Base-by-base conservation (phyloP, 257 asterid genomes). In the Capsicum chinense region DNA sequence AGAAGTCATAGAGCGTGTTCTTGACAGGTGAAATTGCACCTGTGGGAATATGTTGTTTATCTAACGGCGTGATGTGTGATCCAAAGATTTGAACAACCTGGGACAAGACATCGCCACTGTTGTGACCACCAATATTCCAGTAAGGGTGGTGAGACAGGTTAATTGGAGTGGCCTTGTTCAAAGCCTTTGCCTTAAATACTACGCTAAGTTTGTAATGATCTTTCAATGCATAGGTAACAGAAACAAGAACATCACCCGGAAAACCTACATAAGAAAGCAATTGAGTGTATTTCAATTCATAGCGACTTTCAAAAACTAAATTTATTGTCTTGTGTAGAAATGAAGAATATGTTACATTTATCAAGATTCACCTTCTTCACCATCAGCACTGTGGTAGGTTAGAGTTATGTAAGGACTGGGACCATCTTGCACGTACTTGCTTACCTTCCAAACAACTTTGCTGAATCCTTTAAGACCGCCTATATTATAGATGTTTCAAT, bases 401-500 rank as follows among this genome's bases (percentile, higher is more conserved):
- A 95, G 90, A 39, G 91, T 91, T 56, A 95, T 90, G 86, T 58
- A 73, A 48, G 98, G 95, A 54, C 86, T 86, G 56, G 66, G 82
- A 50, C 90, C 91, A 15, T 79, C 69, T 71, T 87, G 88, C 71
- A 35, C 83, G 73, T 88, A 87, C 78, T 88, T 90, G 33, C 85
- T 84, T 66, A 94, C 96, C 82, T 89, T 89, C 99, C 99, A 95
- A 60, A 85, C 85, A 21, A 86, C 92, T 80, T 92, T 86, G 90
- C 97, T 89, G 83, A 90, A 94, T 79, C 99, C 99, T 48, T 85
- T 90, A 37, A 66, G 85, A 56, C 99, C 99, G 58, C 99, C 99
- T 95, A 79, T 59, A 73, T 56, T 42, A 79, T 26, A 26, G 50
- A 54, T 54, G 70, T 44, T 59, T 9, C 37, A 14, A 3, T 42